phyloP scores from a whole-genome alignment of 2,329 filamentous ascomycete genomes.

The Phyllosticta capitalensis region DNA sequence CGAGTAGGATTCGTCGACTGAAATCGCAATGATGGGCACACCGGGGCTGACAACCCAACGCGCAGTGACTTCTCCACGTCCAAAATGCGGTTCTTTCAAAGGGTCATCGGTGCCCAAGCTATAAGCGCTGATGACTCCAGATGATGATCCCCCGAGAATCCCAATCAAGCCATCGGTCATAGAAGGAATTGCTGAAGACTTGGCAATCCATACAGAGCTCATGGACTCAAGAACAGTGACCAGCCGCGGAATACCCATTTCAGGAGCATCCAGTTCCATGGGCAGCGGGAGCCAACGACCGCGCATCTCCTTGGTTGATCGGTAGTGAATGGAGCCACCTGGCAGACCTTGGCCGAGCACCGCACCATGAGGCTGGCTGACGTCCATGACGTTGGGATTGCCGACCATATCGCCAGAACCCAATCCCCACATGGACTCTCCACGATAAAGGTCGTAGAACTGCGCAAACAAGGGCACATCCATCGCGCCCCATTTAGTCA shows the following conservation, averaged over 20 bases:
- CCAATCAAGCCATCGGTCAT: conserved; percentile 70
- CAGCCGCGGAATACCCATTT: conserved; percentile 67
- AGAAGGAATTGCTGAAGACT: conserved; percentile 60
- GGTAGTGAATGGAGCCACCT: conserved; percentile 71
- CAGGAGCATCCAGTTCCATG: conserved; percentile 50
- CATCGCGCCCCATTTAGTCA: conserved; percentile 72
- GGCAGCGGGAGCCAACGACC: conserved; percentile 64
- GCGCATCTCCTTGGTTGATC: conserved; percentile 61
- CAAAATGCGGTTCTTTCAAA: conserved; percentile 52
- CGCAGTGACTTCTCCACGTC: conserved; percentile 68
- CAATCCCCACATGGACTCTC: conserved; percentile 65
- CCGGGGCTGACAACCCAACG: conserved; percentile 88
- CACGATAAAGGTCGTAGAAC: conserved; percentile 66
- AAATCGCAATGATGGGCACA: conserved; percentile 78
- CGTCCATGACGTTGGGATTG: conserved; percentile 78
- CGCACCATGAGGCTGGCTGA: conserved; percentile 77
- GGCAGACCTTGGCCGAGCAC: conserved; percentile 80
- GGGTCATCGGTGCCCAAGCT: conserved; percentile 53
- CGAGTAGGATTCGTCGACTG: conserved; percentile 75
- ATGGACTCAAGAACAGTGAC: conserved; percentile 61
- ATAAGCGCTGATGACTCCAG: conserved; percentile 75
- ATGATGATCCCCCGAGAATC: conserved; percentile 72
- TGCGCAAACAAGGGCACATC: conserved; percentile 68
- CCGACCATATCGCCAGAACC: conserved; percentile 68
- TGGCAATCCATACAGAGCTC: conserved; percentile 82